phyloP scores from a whole-genome alignment of 2,329 filamentous ascomycete genomes.

The Ambrosiella xylebori region DNA sequence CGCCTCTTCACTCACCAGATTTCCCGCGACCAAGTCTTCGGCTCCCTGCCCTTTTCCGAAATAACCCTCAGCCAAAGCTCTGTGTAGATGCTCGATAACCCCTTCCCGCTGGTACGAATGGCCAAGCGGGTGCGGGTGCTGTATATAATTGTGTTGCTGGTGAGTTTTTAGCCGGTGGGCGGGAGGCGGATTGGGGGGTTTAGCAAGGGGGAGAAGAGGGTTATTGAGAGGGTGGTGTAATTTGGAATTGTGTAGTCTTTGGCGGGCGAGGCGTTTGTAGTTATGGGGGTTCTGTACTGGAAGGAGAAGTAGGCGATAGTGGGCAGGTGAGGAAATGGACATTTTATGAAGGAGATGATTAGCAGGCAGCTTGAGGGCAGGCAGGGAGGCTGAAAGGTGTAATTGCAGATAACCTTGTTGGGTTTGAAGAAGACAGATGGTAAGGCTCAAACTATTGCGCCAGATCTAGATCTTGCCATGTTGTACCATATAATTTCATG shows the following conservation, averaged over 20 bases:
- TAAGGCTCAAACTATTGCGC: too few relatives aligned
- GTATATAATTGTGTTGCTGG: neutral
- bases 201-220: constrained; percentile 1
- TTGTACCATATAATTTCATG: too few relatives aligned
- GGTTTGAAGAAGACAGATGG: too few relatives aligned
- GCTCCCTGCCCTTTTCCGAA: neutral
- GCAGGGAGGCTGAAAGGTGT: too few relatives aligned
- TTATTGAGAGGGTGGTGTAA: constrained; percentile 5
- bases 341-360: neutral
- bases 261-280: constrained; percentile 2
- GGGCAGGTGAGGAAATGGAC: neutral
- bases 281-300: constrained; percentile 5
- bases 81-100: constrained; percentile 2
- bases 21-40: constrained; percentile 7
- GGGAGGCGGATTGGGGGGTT: constrained; percentile 3
- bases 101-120: neutral
- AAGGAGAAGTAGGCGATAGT: neutral
- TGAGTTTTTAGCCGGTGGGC: constrained; percentile 1
- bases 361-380: too few relatives aligned
- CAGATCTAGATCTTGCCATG: too few relatives aligned
- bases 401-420: too few relatives aligned
- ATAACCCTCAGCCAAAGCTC: neutral
- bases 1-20: neutral
- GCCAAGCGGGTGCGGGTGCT: neutral
- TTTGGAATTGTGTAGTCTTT: constrained; percentile 6